Conservation (phyloP, 2,329 filamentous ascomycete genomes). For the Epichloe hybrida region DNA sequence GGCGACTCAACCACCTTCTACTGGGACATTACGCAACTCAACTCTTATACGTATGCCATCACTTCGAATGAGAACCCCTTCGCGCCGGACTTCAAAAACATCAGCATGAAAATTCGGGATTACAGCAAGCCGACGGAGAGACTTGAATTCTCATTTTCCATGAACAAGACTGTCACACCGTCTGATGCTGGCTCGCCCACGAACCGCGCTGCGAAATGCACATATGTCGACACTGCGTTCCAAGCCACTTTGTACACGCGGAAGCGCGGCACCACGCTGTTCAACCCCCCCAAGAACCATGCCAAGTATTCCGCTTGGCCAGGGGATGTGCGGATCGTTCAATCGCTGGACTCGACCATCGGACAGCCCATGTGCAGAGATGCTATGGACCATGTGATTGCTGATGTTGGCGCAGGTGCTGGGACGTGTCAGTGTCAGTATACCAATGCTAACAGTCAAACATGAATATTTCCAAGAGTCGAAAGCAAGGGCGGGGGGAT, state of each 20-base stretch:
- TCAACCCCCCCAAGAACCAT: constrained; percentile 7
- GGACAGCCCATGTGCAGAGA: constrained; percentile 42
- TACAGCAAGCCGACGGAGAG: constrained; percentile 35
- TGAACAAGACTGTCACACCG: constrained; percentile 39
- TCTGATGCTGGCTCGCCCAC: constrained; percentile 25
- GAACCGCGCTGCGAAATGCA: constrained; percentile 38
- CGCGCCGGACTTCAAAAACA: constrained; percentile 39
- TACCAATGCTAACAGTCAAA: constrained; percentile 11
- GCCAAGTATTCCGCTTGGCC: constrained; percentile 32
- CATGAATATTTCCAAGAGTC: not conserved
- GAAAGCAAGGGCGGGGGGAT: not conserved
- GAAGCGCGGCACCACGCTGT: constrained; percentile 13
- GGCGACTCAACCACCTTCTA: constrained; percentile 39
- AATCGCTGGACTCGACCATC: constrained; percentile 26
- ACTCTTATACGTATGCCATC: constrained; percentile 32
- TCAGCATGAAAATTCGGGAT: constrained; percentile 35
- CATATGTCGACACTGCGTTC: constrained; percentile 42
- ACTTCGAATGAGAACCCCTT: constrained; percentile 42
- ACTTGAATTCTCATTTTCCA: constrained; percentile 41
- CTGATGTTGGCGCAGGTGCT: constrained; percentile 21
- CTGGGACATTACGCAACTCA: constrained; percentile 42
- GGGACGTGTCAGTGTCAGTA: constrained; percentile 27
- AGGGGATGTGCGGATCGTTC: constrained; percentile 41
- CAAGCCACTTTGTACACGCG: constrained; percentile 47
- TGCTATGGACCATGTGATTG: constrained; percentile 21